Evolutionary conservation across 2,329 filamentous ascomycete genomes (phyloP).

Genomic region (Penicillium sp.): DNA sequence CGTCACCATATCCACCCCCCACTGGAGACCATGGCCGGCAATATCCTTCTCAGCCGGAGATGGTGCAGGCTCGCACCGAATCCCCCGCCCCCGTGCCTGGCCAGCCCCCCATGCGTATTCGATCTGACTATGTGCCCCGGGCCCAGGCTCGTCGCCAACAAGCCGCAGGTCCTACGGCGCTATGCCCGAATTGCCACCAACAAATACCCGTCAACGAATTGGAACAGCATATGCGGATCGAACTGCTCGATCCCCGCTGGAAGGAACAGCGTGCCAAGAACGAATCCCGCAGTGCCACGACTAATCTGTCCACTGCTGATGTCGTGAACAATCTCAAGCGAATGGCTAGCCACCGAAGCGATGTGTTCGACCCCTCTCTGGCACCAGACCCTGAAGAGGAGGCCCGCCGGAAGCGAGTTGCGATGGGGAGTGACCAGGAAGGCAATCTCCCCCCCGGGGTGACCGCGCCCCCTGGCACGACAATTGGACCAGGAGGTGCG

Average conservation of each 20-base stretch:
- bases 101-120: conserved; percentile 71
- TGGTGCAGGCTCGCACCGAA: conserved; percentile 53
- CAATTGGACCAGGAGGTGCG: conserved; percentile 26
- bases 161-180: conserved; percentile 55
- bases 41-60: conserved; percentile 53
- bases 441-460: conserved; percentile 18
- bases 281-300: conserved; percentile 75
- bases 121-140: conserved; percentile 84
- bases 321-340: conserved; percentile 93
- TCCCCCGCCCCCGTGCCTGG: conserved; percentile 63
- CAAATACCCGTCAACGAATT: conserved; percentile 81
- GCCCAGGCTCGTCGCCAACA: conserved; percentile 67
- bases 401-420: conserved; percentile 68
- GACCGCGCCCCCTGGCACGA: conserved; percentile 20
- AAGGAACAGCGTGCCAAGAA: conserved; percentile 91
- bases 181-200: conserved; percentile 92
- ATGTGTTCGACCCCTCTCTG: conserved; percentile 66
- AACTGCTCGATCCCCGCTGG: conserved; percentile 88
- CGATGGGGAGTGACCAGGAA: conserved; percentile 43
- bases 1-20: conserved; percentile 29
- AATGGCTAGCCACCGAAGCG: conserved; percentile 79
- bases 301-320: conserved; percentile 78
- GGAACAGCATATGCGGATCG: conserved; percentile 89
- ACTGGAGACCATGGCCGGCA: conserved; percentile 15
- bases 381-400: conserved; percentile 65